Evolutionary conservation across 108 stramenopile species (phyloP).

Genomic region (Phaeodactylum tricornutum): DNA sequence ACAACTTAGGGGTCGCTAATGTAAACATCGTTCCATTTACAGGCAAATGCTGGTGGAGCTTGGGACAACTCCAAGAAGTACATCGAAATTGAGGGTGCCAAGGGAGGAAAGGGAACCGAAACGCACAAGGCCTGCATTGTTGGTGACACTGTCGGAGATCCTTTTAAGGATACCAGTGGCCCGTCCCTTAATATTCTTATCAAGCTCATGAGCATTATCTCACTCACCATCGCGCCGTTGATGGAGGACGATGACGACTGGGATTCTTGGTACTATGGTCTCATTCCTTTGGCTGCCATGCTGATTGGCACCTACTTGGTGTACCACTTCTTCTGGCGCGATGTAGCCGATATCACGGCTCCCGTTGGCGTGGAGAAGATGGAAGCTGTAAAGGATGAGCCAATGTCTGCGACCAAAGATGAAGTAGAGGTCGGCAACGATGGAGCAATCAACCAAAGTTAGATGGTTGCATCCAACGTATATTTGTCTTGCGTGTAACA

Average conservation of each 20-base stretch:
- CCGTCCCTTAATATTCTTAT: conserved; percentile 89
- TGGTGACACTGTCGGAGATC: conserved; percentile 95
- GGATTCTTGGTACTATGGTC: conserved; percentile 57
- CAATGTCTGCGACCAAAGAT: too few relatives aligned
- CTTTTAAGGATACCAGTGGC: conserved; percentile 83
- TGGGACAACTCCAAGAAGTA: conserved; percentile 98
- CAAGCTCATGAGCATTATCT: conserved; percentile 88
- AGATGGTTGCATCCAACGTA: too few relatives aligned
- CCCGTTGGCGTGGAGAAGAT: too few relatives aligned
- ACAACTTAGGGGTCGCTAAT: too few relatives aligned
- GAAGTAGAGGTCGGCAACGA: too few relatives aligned
- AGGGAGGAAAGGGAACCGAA: conserved; percentile 75
- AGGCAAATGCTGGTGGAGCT: conserved; percentile 92
- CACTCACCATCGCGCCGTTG: conserved; percentile 66
- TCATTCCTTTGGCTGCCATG: conserved; percentile 60
- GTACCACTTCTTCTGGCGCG: conserved; percentile 37
- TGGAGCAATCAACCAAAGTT: too few relatives aligned
- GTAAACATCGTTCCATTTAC: too few relatives aligned
- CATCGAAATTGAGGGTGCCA: conserved; percentile 72
- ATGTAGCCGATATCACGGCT: conserved; percentile 29
- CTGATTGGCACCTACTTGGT: conserved; percentile 45
- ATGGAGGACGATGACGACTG: conserved; percentile 45
- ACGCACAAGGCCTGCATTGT: conserved; percentile 91
- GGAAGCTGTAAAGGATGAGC: too few relatives aligned
- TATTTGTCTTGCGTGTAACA: too few relatives aligned